phyloP scores from a whole-genome alignment of 192 early-diverging fungal species.

The Linnemannia hyalina region DNA sequence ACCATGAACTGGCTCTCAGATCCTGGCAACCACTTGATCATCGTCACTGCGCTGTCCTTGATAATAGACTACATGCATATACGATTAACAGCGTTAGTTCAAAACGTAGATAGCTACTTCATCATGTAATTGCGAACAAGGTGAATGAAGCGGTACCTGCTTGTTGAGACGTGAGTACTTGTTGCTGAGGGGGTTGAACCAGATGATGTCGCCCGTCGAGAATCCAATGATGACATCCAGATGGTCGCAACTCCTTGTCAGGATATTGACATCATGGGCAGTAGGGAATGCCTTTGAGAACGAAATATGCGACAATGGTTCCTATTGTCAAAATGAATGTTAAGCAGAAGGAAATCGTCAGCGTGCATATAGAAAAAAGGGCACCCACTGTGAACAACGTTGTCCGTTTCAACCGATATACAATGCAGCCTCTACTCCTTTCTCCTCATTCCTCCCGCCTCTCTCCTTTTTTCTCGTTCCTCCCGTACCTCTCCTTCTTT shows the following conservation, averaged over 20 bases:
- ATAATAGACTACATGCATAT: conserved; percentile 64
- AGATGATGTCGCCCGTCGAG: conserved; percentile 78
- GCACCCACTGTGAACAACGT: not conserved
- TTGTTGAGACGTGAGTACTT: conserved; percentile 88
- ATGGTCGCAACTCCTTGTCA: conserved; percentile 73
- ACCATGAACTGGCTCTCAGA: conserved; percentile 87
- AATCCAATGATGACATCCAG: conserved; percentile 88
- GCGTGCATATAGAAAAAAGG: not conserved
- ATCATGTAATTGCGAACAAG: not conserved
- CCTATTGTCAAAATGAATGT: conserved; percentile 55
- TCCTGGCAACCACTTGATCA: conserved; percentile 89
- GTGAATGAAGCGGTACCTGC: conserved; percentile 56
- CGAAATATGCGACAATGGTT: conserved; percentile 82
- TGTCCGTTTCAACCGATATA: not conserved
- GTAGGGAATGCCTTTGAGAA: conserved; percentile 81
- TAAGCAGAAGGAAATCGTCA: conserved; percentile 9
- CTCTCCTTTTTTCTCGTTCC: not conserved
- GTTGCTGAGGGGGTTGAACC: conserved; percentile 86
- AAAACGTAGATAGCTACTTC: not conserved
- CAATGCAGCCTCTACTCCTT: not conserved
- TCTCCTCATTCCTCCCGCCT: not conserved
- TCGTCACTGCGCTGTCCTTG: conserved; percentile 72
- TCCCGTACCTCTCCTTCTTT: not conserved
- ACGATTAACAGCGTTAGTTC: not conserved
- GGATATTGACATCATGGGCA: conserved; percentile 87